Conservation (phyloP, 2,329 filamentous ascomycete genomes). For the Colletotrichum aenigma region DNA sequence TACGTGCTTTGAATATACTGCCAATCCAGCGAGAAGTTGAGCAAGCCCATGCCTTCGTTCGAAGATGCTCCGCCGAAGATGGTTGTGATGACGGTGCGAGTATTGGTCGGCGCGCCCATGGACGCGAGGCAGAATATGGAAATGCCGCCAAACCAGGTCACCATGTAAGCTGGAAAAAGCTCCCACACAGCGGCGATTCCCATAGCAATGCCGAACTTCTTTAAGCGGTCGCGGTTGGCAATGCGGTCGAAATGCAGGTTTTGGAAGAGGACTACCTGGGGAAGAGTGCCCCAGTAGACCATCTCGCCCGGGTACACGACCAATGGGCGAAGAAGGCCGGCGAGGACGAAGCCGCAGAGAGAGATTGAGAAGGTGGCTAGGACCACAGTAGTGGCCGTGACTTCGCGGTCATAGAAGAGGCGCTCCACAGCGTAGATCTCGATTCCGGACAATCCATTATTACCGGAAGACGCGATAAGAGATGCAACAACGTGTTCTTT, state of each 20-base stretch:
- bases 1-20: slow-evolving; percentile 42
- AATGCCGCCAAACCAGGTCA: slow-evolving; percentile 42
- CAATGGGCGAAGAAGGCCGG: slow-evolving; percentile 29
- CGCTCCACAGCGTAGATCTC: slow-evolving; percentile 25
- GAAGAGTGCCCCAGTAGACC: slow-evolving; percentile 35
- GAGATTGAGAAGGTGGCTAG: slow-evolving; percentile 31
- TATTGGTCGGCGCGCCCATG: slow-evolving; percentile 33
- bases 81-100: slow-evolving; percentile 26
- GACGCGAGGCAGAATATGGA: slow-evolving; percentile 51
- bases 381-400: slow-evolving; percentile 28
- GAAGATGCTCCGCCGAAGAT: slow-evolving; percentile 45
- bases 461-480: slow-evolving; percentile 23
- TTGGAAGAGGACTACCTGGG: slow-evolving; percentile 35
- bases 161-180: slow-evolving; percentile 50
- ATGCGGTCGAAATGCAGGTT: slow-evolving; percentile 33
- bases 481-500: slow-evolving; percentile 25
- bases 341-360: slow-evolving; percentile 32
- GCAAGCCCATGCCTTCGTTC: slow-evolving; percentile 42
- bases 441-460: slow-evolving; percentile 24
- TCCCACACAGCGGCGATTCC: slow-evolving; percentile 46
- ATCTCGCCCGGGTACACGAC: slow-evolving; percentile 36
- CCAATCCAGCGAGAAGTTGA: slow-evolving; percentile 48
- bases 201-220: slow-evolving; percentile 32
- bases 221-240: slow-evolving; percentile 28
- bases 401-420: slow-evolving; percentile 22